Evolutionary conservation across 176 grass and related monocot genomes (phyloP).

Genomic region (Avena eriantha): DNA sequence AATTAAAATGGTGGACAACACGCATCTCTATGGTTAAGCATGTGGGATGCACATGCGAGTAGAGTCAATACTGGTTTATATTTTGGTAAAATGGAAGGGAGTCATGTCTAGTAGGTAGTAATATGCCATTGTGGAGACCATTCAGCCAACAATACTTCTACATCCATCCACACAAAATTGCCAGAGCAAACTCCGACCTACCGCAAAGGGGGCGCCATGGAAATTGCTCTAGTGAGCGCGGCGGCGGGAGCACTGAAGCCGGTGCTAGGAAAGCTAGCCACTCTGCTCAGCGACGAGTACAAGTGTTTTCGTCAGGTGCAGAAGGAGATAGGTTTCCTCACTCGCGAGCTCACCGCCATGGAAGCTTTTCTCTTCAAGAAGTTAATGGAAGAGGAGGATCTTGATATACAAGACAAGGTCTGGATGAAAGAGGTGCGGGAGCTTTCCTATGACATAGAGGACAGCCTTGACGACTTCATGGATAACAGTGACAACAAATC

Average conservation of each 20-base stretch:
- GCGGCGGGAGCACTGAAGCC: background rate
- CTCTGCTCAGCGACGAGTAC: background rate
- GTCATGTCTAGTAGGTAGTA: background rate
- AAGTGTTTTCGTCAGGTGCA: background rate
- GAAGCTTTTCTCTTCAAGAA: background rate
- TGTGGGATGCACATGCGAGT: background rate
- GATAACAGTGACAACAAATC: background rate
- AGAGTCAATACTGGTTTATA: no score
- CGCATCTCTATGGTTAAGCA: no score
- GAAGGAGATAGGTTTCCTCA: background rate
- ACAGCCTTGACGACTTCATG: background rate
- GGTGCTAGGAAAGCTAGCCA: background rate
- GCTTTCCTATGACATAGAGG: background rate
- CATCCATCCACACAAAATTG: background rate
- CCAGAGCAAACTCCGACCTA: background rate
- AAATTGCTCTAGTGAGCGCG: background rate
- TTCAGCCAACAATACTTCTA: background rate
- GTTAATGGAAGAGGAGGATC: background rate
- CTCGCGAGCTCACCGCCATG: background rate
- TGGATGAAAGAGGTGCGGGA: background rate
- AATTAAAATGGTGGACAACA: no score
- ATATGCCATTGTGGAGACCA: background rate
- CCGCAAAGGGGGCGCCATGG: background rate
- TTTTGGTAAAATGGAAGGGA: background rate
- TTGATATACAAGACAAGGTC: background rate